A percentile compares a stretch with the other conserved stretches of the same genome.
These are phyloP conservation scores for Trifolium dubium DNA, from an alignment of 306 rosid species.

Conservation along the genomic window DNA sequence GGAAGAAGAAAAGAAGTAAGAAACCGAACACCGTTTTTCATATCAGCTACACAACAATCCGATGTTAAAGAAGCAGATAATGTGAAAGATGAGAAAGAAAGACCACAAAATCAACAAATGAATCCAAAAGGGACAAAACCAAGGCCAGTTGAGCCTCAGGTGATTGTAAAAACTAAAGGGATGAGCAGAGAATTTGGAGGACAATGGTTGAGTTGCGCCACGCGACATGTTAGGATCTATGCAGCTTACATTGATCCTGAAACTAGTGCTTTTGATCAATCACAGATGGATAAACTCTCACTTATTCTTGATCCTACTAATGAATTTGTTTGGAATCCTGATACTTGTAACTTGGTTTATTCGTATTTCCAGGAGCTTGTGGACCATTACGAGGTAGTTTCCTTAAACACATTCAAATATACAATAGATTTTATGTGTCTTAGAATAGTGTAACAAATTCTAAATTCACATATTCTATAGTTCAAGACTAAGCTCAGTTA, in stretches of 20 bases:
- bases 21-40: conserved; percentile 44
- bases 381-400: conserved; percentile 87
- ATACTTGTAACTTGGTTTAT: conserved; percentile 69
- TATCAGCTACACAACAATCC: conserved; percentile 62
- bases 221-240: conserved; percentile 63
- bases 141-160: conserved; percentile 84
- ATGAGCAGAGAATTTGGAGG: conserved; percentile 92
- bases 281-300: conserved; percentile 94
- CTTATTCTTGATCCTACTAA: conserved; percentile 85
- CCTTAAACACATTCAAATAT: background rate
- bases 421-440: background rate
- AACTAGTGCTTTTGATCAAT: conserved; percentile 85
- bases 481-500: background rate
- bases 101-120: conserved; percentile 32
- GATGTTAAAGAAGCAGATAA: conserved; percentile 54
- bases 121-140: conserved; percentile 56
- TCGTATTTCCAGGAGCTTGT: conserved; percentile 95
- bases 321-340: conserved; percentile 89
- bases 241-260: conserved; percentile 87
- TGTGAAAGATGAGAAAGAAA: conserved; percentile 46
- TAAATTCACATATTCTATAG: background rate
- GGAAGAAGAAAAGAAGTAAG: conserved; percentile 49
- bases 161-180: conserved; percentile 76
- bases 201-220: conserved; percentile 57
- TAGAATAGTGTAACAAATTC: background rate